phyloP scores from a whole-genome alignment of 2,329 filamentous ascomycete species.

The Gnomoniopsis smithogilvyi region DNA sequence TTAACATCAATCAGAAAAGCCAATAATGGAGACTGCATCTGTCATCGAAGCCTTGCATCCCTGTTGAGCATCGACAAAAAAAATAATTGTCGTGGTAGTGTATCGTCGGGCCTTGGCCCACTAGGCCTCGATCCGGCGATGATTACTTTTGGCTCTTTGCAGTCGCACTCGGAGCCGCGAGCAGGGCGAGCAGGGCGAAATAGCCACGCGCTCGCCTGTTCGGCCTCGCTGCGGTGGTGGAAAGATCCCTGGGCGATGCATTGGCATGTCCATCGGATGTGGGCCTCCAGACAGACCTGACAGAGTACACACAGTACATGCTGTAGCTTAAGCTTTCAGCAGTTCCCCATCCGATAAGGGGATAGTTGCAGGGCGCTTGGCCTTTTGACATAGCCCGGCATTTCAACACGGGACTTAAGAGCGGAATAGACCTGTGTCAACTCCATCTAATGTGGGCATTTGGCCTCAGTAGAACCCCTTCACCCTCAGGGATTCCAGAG shows the following conservation, averaged over 20 bases:
- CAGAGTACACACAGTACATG: not conserved
- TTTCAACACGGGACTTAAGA: not conserved
- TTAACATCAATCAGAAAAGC: not conserved
- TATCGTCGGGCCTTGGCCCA: not conserved
- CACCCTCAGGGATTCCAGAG: too few relatives aligned
- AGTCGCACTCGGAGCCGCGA: not conserved
- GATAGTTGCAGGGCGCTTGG: not conserved
- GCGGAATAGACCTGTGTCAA: not conserved
- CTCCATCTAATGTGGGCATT: too few relatives aligned
- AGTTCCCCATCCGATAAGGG: too few relatives aligned
- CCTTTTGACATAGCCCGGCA: not conserved
- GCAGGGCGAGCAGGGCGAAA: too few relatives aligned
- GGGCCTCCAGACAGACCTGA: not conserved
- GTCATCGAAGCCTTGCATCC: not conserved
- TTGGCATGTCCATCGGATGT: not conserved
- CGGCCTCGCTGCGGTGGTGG: not conserved
- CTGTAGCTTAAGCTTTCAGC: too few relatives aligned
- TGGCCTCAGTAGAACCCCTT: too few relatives aligned
- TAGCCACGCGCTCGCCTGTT: not conserved
- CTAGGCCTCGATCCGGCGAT: not conserved
- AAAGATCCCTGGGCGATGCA: not conserved
- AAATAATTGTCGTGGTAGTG: too few relatives aligned
- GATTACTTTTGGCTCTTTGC: not conserved
- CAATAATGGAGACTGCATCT: not conserved
- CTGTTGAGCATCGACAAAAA: not conserved